A percentile compares a stretch with the other conserved stretches of the same genome.
Conservation (phyloP, 1,284 basidiomycete species). For the Trametes versicolor region DNA sequence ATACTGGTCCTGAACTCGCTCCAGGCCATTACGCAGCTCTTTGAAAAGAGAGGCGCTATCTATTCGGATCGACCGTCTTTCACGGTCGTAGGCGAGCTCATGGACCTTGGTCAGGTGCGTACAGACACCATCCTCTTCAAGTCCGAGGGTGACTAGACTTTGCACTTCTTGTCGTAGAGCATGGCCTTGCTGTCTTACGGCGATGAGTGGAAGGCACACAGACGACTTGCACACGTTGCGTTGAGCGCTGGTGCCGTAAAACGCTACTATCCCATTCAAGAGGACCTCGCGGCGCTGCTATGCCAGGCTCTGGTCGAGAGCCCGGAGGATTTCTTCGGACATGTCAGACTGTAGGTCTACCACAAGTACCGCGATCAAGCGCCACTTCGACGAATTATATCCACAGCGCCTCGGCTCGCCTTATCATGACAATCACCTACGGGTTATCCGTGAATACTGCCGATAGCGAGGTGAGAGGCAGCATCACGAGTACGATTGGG, state of each 20-base stretch:
- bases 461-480: constrained; percentile 36
- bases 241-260: constrained; percentile 42
- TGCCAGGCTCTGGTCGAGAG: constrained; percentile 24
- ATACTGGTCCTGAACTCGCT: constrained; percentile 48
- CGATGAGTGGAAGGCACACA: constrained; percentile 39
- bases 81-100: constrained; percentile 49
- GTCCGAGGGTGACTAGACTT: too few species aligned
- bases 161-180: constrained; percentile 16
- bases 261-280: constrained; percentile 41
- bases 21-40: constrained; percentile 44
- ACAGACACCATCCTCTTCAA: too few species aligned
- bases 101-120: constrained; percentile 43
- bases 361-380: not conserved
- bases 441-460: constrained; percentile 43
- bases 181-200: constrained; percentile 34
- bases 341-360: constrained; percentile 32
- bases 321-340: constrained; percentile 31
- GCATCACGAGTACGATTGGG: not conserved
- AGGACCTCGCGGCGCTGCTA: constrained; percentile 38
- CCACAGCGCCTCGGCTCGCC: constrained; percentile 41
- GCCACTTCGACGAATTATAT: not conserved
- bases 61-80: constrained; percentile 50
- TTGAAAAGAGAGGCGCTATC: constrained; percentile 44
- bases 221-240: constrained; percentile 41
- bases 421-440: constrained; percentile 45